Base-by-base conservation (phyloP, 768 basidiomycete genomes). In the Ramaria rubella region DNA sequence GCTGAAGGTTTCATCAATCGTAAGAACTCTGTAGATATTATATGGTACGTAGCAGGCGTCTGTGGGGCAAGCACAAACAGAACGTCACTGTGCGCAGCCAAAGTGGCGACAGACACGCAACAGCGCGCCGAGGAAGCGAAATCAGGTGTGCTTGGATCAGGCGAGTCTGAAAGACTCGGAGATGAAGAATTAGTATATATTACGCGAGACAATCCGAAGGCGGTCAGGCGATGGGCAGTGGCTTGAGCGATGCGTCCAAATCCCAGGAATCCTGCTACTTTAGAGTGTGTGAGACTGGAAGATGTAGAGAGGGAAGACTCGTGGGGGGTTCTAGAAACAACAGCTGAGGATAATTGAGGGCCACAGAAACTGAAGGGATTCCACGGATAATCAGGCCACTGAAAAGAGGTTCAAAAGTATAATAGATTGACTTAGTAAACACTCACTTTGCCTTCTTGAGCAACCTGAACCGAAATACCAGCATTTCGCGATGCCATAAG, bases 211-310 rank as follows among this genome's bases (percentile, higher is more conserved):
- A 91, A 77, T 24, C 87, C 92, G 66, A 97, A 97, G 1, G 89
- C 82, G 9, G 88, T 71, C 34, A 97, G 79, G 3, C 95, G 83
- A 1, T 78, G 69, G 40, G 95, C 79, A 0, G 87, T 88, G 21
- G 86, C 86, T 63, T 94, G 90, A 0, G 93, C 83, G 62, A 98
- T 98, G 24, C 95, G 83, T 5, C 95, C 95, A 63, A 98, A 97
- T 12, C 96, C 96, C 30, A 98, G 75, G 73, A 98, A 96, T 1
- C 92, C 94, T 2, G 85, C 81, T 1, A 85, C 94, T 42, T 85
- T 82, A 7, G 67, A 77, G 2, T 77, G 77, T 15, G 40, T 26
- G 6, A 79, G 73, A 15, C 73, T 62, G 1, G 52, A 53, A 4
- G 44, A 38, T 17, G 83, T 42, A 6, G 40, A 44, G 19, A 40